Conservation (phyloP, 371 early-diverging fungal species). For the Apophysomyces elegans region DNA sequence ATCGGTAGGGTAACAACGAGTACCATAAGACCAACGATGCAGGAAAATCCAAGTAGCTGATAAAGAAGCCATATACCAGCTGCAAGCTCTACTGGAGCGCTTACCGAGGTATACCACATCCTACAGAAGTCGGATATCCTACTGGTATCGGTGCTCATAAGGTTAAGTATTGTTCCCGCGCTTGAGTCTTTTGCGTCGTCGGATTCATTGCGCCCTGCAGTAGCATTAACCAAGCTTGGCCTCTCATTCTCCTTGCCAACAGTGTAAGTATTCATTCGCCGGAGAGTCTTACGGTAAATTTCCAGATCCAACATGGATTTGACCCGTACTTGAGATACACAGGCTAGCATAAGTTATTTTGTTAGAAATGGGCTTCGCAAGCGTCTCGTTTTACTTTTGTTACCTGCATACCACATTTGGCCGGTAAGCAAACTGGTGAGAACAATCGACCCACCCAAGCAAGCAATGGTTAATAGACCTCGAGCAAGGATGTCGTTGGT, state of each 20-base stretch:
- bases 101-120: slow-evolving; percentile 57
- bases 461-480: slow-evolving; percentile 48
- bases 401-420: slow-evolving; percentile 59
- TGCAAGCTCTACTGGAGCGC: slow-evolving; percentile 59
- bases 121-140: slow-evolving; percentile 64
- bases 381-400: neutral
- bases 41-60: slow-evolving; percentile 66
- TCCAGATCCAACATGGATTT: slow-evolving; percentile 59
- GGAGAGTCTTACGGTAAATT: slow-evolving; percentile 62
- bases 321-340: slow-evolving; percentile 41
- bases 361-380: neutral
- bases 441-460: slow-evolving; percentile 44
- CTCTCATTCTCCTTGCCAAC: slow-evolving; percentile 26
- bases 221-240: slow-evolving; percentile 12
- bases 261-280: slow-evolving; percentile 46
- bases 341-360: neutral
- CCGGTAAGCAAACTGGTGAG: slow-evolving; percentile 44
- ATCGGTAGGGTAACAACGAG: slow-evolving; percentile 57
- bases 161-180: slow-evolving; percentile 79
- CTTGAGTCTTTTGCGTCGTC: slow-evolving; percentile 43
- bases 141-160: slow-evolving; percentile 85
- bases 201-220: slow-evolving; percentile 20
- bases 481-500: slow-evolving; percentile 18
- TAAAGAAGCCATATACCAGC: slow-evolving; percentile 69
- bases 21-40: slow-evolving; percentile 68